Base-by-base conservation (phyloP, 331 rosid species). In the Malus hybrid region DNA sequence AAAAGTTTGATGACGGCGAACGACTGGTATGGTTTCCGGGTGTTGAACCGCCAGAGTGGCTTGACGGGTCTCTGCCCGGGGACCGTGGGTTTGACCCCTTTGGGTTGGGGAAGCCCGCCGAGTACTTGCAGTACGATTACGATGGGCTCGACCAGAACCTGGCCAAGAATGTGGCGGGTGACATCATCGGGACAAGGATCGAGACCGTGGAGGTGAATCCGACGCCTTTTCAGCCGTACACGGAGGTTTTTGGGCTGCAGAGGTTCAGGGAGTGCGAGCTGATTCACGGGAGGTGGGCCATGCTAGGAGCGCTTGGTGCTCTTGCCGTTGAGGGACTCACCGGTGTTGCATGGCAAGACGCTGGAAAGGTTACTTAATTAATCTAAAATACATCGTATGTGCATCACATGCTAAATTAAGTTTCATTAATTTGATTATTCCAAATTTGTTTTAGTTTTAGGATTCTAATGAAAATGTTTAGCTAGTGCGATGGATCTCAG, bases 241-340 rank as follows among this genome's bases (percentile, higher is more conserved):
- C 88, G 32, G 97, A 92, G 84, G 97, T 89, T 0, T 91, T 89
- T 28, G 97, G 95, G 6, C 24, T 91, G 61, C 92, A 89, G 87
- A 86, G 97, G 84, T 91, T 91, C 84, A 82, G 93, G 2, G 97
- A 91, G 75, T 91, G 97, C 15, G 93, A 90, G 71, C 13, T 90
- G 61, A 90, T 90, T 48, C 96, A 90, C 68, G 96, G 93, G 64
- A 81, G 96, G 81, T 90, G 96, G 96, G 96, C 93, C 6, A 90
- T 90, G 96, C 81, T 90, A 26, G 96, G 93, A 9, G 71, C 88
- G 10, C 93, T 90, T 26, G 96, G 96, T 33, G 96, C 96, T 10
- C 69, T 90, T 46, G 81, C 93, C 15, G 96, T 90, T 46, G 96
- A 90, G 67, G 93, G 81, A 3, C 79, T 88, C 75, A 90, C 93